Conservation (phyloP, 768 basidiomycete genomes). For the Mycena alexandri region DNA sequence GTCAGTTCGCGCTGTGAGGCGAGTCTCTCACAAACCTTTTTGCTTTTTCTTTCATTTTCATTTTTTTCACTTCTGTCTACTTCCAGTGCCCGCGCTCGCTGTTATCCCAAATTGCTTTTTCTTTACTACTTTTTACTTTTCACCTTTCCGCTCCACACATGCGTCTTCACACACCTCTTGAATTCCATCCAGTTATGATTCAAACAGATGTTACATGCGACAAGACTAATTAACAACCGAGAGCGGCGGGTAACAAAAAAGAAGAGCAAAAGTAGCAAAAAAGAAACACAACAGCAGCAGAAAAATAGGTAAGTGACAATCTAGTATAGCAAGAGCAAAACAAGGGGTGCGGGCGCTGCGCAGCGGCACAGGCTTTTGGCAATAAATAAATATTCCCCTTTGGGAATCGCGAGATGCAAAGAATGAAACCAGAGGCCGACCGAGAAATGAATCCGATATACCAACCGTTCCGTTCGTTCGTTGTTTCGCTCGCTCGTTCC, state of each 20-base stretch:
- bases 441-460: slow-evolving; percentile 25
- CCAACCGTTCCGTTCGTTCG: slow-evolving; percentile 24
- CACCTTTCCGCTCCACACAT: no score
- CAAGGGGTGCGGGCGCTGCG: slow-evolving; percentile 28
- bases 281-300: slow-evolving; percentile 33
- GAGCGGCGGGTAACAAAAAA: slow-evolving; percentile 28
- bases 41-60: slow-evolving; percentile 41
- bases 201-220: slow-evolving; percentile 30
- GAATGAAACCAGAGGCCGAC: slow-evolving; percentile 25
- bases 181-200: slow-evolving; percentile 35
- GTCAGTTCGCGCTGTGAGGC: slow-evolving; percentile 86
- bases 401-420: slow-evolving; percentile 23
- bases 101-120: no score
- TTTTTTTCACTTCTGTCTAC: no score
- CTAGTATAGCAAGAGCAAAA: slow-evolving; percentile 35
- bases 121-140: not conserved
- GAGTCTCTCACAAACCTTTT: slow-evolving; percentile 87
- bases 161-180: no score
- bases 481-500: slow-evolving; percentile 21
- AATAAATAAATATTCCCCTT: slow-evolving; percentile 34
- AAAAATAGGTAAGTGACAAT: slow-evolving; percentile 27
- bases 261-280: slow-evolving; percentile 29
- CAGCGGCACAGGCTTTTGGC: slow-evolving; percentile 37
- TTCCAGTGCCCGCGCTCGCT: no score
- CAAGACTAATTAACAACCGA: slow-evolving; percentile 39